These are phyloP conservation scores for Collybiopsis luxurians DNA, from an alignment of 768 basidiomycete genomes.

Conservation along the genomic window DNA sequence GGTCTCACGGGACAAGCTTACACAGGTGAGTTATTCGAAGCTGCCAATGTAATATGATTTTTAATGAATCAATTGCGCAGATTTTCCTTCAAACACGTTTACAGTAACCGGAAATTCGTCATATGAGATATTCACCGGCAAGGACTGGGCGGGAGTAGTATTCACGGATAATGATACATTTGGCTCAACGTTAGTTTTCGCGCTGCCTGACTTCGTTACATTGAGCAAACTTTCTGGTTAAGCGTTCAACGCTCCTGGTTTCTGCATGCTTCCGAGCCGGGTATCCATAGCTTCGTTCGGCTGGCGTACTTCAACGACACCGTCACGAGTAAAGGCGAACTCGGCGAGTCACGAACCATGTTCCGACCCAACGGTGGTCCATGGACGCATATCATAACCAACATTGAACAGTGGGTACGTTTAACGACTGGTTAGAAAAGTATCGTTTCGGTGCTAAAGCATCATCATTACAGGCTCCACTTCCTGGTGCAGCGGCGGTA, in stretches of 20 bases:
- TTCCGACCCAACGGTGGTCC: conserved; percentile 22
- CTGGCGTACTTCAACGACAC: conserved; percentile 21
- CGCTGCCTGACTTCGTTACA: background rate
- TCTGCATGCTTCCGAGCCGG: conserved; percentile 21
- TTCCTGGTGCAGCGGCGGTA: conserved; percentile 16
- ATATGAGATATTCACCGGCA: conserved; percentile 9
- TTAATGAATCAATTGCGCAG: background rate
- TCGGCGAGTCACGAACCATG: conserved; percentile 27
- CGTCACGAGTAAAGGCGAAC: conserved; percentile 13
- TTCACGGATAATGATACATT: conserved; percentile 21
- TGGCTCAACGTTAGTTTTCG: conserved; percentile 6
- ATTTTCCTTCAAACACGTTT: conserved; percentile 20
- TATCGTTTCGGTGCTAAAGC: background rate
- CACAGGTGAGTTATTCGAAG: conserved; percentile 8
- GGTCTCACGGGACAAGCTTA: conserved; percentile 22
- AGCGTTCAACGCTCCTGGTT: conserved; percentile 26
- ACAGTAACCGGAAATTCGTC: conserved; percentile 10
- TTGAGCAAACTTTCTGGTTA: background rate
- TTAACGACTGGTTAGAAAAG: background rate
- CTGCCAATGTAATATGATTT: too few relatives aligned
- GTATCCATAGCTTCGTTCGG: conserved; percentile 24
- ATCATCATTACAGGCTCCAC: conserved; percentile 15
- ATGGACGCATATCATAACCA: conserved; percentile 24
- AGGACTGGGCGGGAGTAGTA: conserved; percentile 21
- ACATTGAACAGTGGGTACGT: conserved; percentile 22